These are phyloP conservation scores for Solanum habrochaites DNA, from an alignment of 257 asterid species.

Conservation along the genomic window DNA sequence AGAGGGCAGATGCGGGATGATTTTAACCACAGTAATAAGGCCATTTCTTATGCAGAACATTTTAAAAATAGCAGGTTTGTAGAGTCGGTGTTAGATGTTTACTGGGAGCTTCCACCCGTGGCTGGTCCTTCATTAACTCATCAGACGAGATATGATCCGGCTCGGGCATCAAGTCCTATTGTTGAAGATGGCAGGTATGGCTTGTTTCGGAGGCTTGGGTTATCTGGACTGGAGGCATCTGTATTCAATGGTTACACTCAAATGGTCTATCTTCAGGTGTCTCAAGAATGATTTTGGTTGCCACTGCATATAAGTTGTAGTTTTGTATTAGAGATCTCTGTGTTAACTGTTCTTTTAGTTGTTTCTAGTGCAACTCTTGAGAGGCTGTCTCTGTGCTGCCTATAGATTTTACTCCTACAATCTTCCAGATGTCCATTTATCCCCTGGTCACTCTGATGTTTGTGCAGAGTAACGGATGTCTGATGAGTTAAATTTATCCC, in stretches of 20 bases:
- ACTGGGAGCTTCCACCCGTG: slow-evolving; percentile 97
- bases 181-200: slow-evolving; percentile 84
- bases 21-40: slow-evolving; percentile 82
- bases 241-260: slow-evolving; percentile 98
- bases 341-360: neutral
- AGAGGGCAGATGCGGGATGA: slow-evolving; percentile 86
- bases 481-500: neutral
- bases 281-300: slow-evolving; percentile 13
- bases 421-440: neutral
- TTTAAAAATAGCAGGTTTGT: slow-evolving; percentile 78
- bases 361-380: neutral
- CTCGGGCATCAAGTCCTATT: slow-evolving; percentile 64
- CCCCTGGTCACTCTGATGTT: neutral
- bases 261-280: slow-evolving; percentile 88
- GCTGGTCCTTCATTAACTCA: slow-evolving; percentile 98
- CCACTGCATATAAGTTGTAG: neutral
- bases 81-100: slow-evolving; percentile 73
- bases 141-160: slow-evolving; percentile 93
- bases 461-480: neutral
- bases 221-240: slow-evolving; percentile 49
- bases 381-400: neutral
- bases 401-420: neutral
- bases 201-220: slow-evolving; percentile 60
- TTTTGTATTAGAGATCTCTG: neutral
- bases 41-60: slow-evolving; percentile 51